Conservation (phyloP, 305 asterid species). For the Fraxinus xanthoxyloides region DNA sequence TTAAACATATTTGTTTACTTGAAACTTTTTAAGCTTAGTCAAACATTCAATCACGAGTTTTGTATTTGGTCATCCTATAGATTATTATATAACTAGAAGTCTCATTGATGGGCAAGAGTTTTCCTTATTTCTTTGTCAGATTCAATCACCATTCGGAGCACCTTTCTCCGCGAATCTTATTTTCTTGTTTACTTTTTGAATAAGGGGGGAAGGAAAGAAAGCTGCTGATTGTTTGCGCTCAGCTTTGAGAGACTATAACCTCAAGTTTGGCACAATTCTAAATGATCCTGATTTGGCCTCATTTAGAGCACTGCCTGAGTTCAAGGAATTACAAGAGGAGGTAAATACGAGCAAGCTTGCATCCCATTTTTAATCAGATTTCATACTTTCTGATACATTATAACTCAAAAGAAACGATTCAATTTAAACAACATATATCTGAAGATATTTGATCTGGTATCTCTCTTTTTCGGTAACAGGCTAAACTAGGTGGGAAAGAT, state of each 20-base stretch:
- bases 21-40: neutral
- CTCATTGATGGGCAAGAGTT: neutral
- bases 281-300: conserved; percentile 98
- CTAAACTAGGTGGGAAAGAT: conserved; percentile 91
- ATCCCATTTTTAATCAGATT: neutral
- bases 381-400: neutral
- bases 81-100: neutral
- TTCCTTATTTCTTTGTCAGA: conserved; percentile 13
- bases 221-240: conserved; percentile 84
- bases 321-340: conserved; percentile 95
- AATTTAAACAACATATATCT: neutral
- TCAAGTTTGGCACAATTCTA: conserved; percentile 83
- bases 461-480: conserved; percentile 45
- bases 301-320: conserved; percentile 85
- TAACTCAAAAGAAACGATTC: neutral
- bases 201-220: conserved; percentile 85
- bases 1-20: neutral
- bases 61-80: neutral
- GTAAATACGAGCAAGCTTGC: conserved; percentile 29
- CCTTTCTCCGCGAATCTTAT: conserved; percentile 24
- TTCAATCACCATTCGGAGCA: conserved; percentile 9
- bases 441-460: conserved; percentile 4
- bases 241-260: conserved; percentile 75
- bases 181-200: conserved; percentile 35
- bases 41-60: neutral